Percentiles rank a stretch among this genome's conserved stretches.
phyloP scores from a whole-genome alignment of 1,284 basidiomycete species.

The Kwoniella shivajii region DNA sequence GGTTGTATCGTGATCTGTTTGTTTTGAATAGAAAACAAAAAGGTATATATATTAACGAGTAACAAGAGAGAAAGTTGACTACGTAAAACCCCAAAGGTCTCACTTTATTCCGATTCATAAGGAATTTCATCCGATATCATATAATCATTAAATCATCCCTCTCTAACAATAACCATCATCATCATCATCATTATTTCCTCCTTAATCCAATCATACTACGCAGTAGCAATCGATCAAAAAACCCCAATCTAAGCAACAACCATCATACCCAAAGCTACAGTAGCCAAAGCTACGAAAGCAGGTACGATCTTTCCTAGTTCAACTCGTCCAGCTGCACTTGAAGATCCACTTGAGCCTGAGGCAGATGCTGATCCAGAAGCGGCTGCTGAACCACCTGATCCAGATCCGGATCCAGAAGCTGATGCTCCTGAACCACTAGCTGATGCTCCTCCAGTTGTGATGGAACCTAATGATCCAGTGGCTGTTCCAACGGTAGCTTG shows the following conservation, averaged over 20 bases:
- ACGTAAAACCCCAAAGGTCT: too few relatives aligned
- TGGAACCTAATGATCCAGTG: slow-evolving; percentile 29
- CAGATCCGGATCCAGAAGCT: slow-evolving; percentile 17
- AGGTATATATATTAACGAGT: too few relatives aligned
- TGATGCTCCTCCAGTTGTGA: slow-evolving; percentile 13
- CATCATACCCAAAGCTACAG: slow-evolving; percentile 26
- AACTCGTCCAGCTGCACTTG: slow-evolving; percentile 7
- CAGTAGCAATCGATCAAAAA: too few relatives aligned
- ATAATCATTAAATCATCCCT: too few relatives aligned
- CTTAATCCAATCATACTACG: too few relatives aligned
- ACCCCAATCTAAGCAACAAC: slow-evolving; percentile 25
- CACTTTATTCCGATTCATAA: too few relatives aligned
- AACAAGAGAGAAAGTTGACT: too few relatives aligned
- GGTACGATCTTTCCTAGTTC: slow-evolving; percentile 15
- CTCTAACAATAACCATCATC: too few relatives aligned
- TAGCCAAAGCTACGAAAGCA: slow-evolving; percentile 24
- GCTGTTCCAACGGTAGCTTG: slow-evolving; percentile 39
- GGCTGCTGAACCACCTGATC: slow-evolving; percentile 2
- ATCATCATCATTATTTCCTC: too few relatives aligned
- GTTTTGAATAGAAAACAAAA: too few relatives aligned
- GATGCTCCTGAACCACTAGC: slow-evolving; percentile 6
- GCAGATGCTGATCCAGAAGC: slow-evolving; percentile 8
- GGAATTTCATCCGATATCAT: too few relatives aligned
- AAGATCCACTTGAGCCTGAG: not conserved
- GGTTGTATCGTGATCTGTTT: too few relatives aligned